These are phyloP conservation scores for Chiua virens DNA, from an alignment of 768 basidiomycete species.

Conservation along the genomic window DNA sequence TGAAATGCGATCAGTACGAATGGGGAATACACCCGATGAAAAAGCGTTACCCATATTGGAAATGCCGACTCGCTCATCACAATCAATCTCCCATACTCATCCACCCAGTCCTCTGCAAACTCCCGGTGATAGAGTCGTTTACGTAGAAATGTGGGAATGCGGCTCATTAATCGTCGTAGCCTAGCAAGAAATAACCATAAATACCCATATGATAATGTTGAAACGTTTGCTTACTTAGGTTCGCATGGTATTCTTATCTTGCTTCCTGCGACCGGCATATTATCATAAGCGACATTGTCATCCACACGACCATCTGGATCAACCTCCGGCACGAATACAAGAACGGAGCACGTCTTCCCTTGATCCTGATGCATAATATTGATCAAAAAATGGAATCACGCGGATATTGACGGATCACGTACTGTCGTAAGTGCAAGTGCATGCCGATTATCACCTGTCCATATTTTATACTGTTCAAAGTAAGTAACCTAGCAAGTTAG, in stretches of 20 bases:
- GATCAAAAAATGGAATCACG: background rate
- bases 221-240: slow-evolving; percentile 34
- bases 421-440: slow-evolving; percentile 23
- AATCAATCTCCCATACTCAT: slow-evolving; percentile 50
- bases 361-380: slow-evolving; percentile 21
- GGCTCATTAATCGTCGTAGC: slow-evolving; percentile 38
- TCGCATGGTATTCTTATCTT: slow-evolving; percentile 38
- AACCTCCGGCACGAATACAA: slow-evolving; percentile 41
- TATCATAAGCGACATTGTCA: slow-evolving; percentile 24
- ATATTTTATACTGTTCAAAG: slow-evolving; percentile 22
- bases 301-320: slow-evolving; percentile 35
- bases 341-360: slow-evolving; percentile 40
- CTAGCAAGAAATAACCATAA: slow-evolving; percentile 25
- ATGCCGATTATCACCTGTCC: slow-evolving; percentile 29
- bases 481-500: background rate
- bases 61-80: slow-evolving; percentile 63
- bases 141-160: slow-evolving; percentile 37
- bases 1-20: background rate
- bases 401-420: background rate
- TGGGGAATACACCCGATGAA: background rate
- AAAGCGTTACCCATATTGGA: slow-evolving; percentile 47
- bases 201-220: background rate
- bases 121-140: slow-evolving; percentile 37
- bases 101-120: slow-evolving; percentile 51
- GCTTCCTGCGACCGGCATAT: slow-evolving; percentile 32